Base-by-base conservation (phyloP, 2,329 filamentous ascomycete genomes). In the Phialophora verrucosa region DNA sequence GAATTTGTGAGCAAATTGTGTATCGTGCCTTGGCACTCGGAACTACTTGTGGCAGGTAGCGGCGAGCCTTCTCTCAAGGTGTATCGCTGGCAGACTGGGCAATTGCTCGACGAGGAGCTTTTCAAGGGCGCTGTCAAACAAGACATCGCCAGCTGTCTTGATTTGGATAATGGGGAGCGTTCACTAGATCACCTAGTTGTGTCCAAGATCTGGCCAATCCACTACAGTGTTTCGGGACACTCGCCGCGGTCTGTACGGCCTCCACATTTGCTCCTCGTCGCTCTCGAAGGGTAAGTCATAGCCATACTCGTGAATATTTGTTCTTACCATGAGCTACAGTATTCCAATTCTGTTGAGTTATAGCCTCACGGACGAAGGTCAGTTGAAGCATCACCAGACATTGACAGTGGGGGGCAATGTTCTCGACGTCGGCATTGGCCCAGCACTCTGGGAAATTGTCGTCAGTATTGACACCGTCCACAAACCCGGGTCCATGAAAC, bases 1-100 rank as follows among this genome's bases (percentile, higher is more conserved):
- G 87, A 93, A 44, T 98, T 98, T 76, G 83, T 99, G 70, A 92
- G 85, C 79, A 88, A 87, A 65, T 81, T 99, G 51, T 90, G 89
- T 73, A 80, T 94, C 20, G 88, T 89, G 0, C 75, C 76, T 0
- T 79, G 78, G 60, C 79, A 82, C 27, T 83, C 83, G 2, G 83
- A 88, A n/a, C 72, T 90, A 1, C 83, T 99, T 32, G 80, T 98
- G 35, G 96, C 93, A 5, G 95, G 92, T 10, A 94, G 94, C 57
- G 95, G 94, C 3, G 94, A 98, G 73, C 83, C 89, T 65, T 85
- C 89, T 69, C 75, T 99, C 10, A 87, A 90, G 67, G 81, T 93
- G 0, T 99, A 93, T 93, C 84, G 93, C 69, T 99, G 94, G 94
- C 79, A 80, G 50, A 79, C 78, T 0, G 85, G 84, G 17, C 78